Conservation (phyloP, 108 stramenopile species). For the Stephanodiscus minutulus region DNA sequence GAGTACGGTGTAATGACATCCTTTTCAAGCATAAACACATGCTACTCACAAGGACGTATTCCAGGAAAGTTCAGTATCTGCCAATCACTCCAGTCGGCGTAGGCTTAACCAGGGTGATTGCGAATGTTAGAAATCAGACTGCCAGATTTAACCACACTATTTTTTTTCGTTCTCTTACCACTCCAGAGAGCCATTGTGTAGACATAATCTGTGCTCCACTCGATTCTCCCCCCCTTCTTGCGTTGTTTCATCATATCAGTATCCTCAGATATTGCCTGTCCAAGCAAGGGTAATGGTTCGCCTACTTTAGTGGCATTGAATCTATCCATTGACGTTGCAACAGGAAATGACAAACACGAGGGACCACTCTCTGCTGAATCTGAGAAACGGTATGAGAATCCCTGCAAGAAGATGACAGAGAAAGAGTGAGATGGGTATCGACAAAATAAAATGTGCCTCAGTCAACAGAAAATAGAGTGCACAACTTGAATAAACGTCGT, state of each 20-base stretch:
- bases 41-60: constrained; percentile 58
- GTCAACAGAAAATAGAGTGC: background rate
- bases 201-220: constrained; percentile 80
- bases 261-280: constrained; percentile 71
- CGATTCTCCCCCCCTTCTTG: constrained; percentile 59
- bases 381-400: constrained; percentile 38
- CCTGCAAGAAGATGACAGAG: constrained; percentile 2
- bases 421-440: background rate
- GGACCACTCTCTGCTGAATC: constrained; percentile 39
- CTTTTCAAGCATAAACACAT: constrained; percentile 22
- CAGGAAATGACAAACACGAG: constrained; percentile 87
- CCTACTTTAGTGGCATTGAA: constrained; percentile 81
- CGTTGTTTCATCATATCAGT: constrained; percentile 65
- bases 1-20: background rate
- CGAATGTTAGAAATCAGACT: constrained; percentile 6
- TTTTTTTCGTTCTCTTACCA: background rate
- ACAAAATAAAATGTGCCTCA: background rate
- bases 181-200: constrained; percentile 88
- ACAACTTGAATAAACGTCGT: background rate
- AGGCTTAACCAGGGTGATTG: constrained; percentile 29
- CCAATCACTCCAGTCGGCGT: constrained; percentile 84
- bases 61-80: constrained; percentile 80
- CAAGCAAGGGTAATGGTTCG: constrained; percentile 72
- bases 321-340: constrained; percentile 81
- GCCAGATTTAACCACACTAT: background rate